Percentiles rank a stretch among this genome's conserved stretches.
Evolutionary conservation across 1,139 yeast genomes (phyloP).

Genomic region (Pichia sp.): DNA sequence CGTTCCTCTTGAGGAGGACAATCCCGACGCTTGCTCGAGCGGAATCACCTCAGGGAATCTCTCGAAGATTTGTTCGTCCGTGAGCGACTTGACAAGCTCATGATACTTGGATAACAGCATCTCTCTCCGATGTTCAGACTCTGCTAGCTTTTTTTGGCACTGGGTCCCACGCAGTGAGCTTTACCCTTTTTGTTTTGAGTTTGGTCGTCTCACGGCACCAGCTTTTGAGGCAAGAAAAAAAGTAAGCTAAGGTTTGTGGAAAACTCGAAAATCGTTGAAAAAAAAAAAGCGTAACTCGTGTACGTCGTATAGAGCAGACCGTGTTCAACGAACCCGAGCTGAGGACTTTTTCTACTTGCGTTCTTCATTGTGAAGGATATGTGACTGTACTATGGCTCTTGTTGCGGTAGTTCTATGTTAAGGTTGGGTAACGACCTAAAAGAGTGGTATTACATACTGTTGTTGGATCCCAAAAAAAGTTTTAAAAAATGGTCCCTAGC

Average conservation of each 20-base stretch:
- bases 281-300: background rate
- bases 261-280: background rate
- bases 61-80: constrained; percentile 45
- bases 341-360: too few relatives aligned
- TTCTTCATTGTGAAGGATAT: too few relatives aligned
- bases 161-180: background rate
- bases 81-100: constrained; percentile 45
- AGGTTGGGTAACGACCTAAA: too few relatives aligned
- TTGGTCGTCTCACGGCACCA: background rate
- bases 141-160: background rate
- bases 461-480: too few relatives aligned
- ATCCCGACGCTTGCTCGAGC: constrained; percentile 44
- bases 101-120: constrained; percentile 35
- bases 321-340: too few relatives aligned
- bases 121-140: background rate
- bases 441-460: too few relatives aligned
- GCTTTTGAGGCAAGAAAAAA: background rate
- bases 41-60: constrained; percentile 65
- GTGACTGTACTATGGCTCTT: too few relatives aligned
- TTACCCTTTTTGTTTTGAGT: background rate
- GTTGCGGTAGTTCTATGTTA: too few relatives aligned
- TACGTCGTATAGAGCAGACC: background rate
- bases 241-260: background rate
- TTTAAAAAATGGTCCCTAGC: constrained; percentile 60
- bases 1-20: constrained; percentile 34